These are phyloP conservation scores for Cyamopsis tetragonoloba DNA, from an alignment of 306 rosid genomes.

Conservation along the genomic window DNA sequence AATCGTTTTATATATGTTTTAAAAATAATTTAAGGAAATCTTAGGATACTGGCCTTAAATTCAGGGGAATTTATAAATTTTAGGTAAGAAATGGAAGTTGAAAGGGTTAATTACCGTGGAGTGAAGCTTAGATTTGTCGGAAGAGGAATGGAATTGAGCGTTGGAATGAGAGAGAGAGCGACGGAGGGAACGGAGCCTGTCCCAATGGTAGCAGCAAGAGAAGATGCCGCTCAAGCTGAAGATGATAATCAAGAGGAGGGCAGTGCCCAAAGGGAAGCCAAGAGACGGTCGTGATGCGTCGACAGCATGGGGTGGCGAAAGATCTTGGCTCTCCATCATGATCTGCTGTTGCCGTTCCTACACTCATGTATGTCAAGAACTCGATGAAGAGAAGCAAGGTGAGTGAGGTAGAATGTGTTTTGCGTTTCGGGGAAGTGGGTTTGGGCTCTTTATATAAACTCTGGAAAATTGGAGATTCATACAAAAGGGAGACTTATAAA, in stretches of 20 bases:
- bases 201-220: constrained; percentile 99
- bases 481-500: too few species aligned
- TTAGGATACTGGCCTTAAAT: too few species aligned
- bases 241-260: constrained; percentile 77
- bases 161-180: constrained; percentile 39
- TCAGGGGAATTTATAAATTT: too few species aligned
- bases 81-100: too few species aligned
- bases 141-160: constrained; percentile 25
- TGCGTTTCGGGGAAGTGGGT: not conserved
- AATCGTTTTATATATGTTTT: too few species aligned
- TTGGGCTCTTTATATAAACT: not conserved
- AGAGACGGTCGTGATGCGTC: constrained; percentile 91
- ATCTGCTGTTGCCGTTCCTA: not conserved
- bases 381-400: not conserved
- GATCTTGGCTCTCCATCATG: constrained; percentile 62
- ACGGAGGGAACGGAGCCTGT: constrained; percentile 74
- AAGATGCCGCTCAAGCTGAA: constrained; percentile 91
- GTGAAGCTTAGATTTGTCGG: constrained; percentile 40
- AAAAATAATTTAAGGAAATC: too few species aligned
- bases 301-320: constrained; percentile 65
- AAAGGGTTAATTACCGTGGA: constrained; percentile 28
- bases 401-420: not conserved
- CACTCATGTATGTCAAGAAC: constrained; percentile 43
- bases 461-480: not conserved
- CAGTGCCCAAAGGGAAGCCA: constrained; percentile 95